Conservation (phyloP, 169 alveolate genomes). For the Fabrea salina region DNA sequence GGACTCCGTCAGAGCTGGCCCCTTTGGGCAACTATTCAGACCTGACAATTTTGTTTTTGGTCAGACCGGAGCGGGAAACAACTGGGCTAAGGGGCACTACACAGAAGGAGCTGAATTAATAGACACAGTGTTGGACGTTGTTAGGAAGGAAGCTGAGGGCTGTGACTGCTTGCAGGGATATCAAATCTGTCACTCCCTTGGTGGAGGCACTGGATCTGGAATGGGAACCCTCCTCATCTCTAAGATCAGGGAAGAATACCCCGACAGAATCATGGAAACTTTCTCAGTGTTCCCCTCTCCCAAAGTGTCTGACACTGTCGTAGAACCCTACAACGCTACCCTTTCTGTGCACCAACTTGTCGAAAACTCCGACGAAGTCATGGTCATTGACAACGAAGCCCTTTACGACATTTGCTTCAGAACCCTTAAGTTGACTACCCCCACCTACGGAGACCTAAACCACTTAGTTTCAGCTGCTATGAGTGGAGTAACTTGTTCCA, state of each 20-base stretch:
- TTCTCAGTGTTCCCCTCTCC: constrained; percentile 98
- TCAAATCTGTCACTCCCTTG: constrained; percentile 97
- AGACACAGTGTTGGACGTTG: constrained; percentile 97
- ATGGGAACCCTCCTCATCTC: constrained; percentile 97
- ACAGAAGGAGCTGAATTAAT: constrained; percentile 99
- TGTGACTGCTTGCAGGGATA: constrained; percentile 98
- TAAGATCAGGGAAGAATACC: constrained; percentile 97
- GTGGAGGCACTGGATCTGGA: constrained; percentile 99
- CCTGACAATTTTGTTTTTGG: constrained; percentile 99
- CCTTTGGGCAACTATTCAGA: constrained; percentile 96
- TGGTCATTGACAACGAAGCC: constrained; percentile 97
- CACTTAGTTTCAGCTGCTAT: constrained; percentile 96
- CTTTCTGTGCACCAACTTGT: constrained; percentile 96
- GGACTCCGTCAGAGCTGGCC: constrained; percentile 99
- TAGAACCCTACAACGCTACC: constrained; percentile 98
- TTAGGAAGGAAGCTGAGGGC: constrained; percentile 97
- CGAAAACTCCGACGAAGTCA: constrained; percentile 97
- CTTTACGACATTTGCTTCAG: constrained; percentile 98
- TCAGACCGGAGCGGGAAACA: constrained; percentile 98
- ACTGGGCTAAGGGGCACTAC: constrained; percentile 99
- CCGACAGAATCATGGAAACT: constrained; percentile 98
- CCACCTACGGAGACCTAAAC: constrained; percentile 97
- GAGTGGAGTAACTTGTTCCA: constrained; percentile 88
- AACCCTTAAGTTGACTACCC: constrained; percentile 96
- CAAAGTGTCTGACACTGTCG: constrained; percentile 98